Evolutionary conservation across 768 basidiomycete species (phyloP).

Genomic region (Boletus tomentosulus): DNA sequence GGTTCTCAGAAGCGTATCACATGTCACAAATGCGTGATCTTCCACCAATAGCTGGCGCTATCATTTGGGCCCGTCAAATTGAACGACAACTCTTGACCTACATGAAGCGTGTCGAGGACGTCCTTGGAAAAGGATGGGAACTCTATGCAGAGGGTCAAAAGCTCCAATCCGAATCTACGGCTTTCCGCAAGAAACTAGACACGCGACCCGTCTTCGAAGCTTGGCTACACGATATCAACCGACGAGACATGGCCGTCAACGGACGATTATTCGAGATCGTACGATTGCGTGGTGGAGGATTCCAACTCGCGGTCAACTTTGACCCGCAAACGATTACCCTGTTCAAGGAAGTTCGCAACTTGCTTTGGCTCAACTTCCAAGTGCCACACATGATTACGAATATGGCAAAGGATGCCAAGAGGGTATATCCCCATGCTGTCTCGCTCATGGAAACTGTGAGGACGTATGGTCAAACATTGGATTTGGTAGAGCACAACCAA

Average conservation of each 20-base stretch:
- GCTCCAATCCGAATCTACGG: slow-evolving; percentile 83
- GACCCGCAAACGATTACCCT: slow-evolving; percentile 97
- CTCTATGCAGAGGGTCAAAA: slow-evolving; percentile 99
- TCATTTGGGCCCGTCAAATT: slow-evolving; percentile 99
- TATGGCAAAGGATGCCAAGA: slow-evolving; percentile 97
- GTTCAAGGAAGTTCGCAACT: slow-evolving; percentile 96
- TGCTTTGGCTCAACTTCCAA: slow-evolving; percentile 93
- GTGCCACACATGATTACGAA: slow-evolving; percentile 93
- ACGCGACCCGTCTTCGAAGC: slow-evolving; percentile 93
- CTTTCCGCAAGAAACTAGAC: slow-evolving; percentile 95
- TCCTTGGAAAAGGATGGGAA: slow-evolving; percentile 97
- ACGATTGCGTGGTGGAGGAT: slow-evolving; percentile 64
- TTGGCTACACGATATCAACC: slow-evolving; percentile 93
- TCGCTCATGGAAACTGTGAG: slow-evolving; percentile 98
- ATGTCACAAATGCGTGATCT: slow-evolving; percentile 99
- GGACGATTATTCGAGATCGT: slow-evolving; percentile 93
- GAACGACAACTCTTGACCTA: slow-evolving; percentile 93
- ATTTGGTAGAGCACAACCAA: slow-evolving; percentile 84
- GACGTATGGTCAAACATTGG: slow-evolving; percentile 93
- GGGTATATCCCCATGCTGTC: slow-evolving; percentile 97
- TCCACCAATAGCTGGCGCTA: slow-evolving; percentile 96
- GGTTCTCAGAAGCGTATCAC: slow-evolving; percentile 90
- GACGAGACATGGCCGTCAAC: slow-evolving; percentile 86
- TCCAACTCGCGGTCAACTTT: slow-evolving; percentile 93
- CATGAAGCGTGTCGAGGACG: slow-evolving; percentile 99